These are phyloP conservation scores for Tylopilus sp. DNA, from an alignment of 1,284 basidiomycete genomes.

Conservation along the genomic window DNA sequence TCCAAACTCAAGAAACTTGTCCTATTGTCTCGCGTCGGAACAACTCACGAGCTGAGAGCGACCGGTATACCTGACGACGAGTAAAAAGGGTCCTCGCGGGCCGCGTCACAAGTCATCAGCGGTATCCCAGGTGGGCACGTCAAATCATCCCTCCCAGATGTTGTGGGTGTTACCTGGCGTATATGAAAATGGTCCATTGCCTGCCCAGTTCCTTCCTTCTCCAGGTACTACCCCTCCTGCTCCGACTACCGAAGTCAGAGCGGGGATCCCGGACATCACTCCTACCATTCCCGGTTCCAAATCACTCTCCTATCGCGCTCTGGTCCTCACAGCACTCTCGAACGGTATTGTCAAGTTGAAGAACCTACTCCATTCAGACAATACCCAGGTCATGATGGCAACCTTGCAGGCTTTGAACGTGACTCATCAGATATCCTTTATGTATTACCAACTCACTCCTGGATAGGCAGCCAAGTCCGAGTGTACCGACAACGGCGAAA, in stretches of 20 bases:
- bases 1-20: constrained; percentile 87
- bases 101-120: constrained; percentile 69
- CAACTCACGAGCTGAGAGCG: constrained; percentile 90
- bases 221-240: background rate
- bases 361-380: constrained; percentile 95
- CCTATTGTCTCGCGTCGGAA: constrained; percentile 85
- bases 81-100: constrained; percentile 76
- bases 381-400: constrained; percentile 99
- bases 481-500: constrained; percentile 94
- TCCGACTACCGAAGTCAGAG: background rate
- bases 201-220: constrained; percentile 20
- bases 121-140: constrained; percentile 47
- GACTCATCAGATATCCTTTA: constrained; percentile 14
- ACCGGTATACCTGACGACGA: constrained; percentile 79
- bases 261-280: constrained; percentile 43
- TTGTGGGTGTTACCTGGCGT: constrained; percentile 21
- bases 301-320: constrained; percentile 93
- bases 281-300: constrained; percentile 96
- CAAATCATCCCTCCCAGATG: constrained; percentile 46
- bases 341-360: constrained; percentile 84
- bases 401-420: constrained; percentile 86
- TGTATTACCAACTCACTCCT: constrained; percentile 3
- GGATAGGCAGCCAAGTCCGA: constrained; percentile 77
- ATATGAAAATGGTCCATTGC: constrained; percentile 16
- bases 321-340: constrained; percentile 91